Percentiles rank a stretch among this genome's conserved stretches.
Conservation (phyloP, 2,329 filamentous ascomycete species). For the Pseudogymnoascus sp. region DNA sequence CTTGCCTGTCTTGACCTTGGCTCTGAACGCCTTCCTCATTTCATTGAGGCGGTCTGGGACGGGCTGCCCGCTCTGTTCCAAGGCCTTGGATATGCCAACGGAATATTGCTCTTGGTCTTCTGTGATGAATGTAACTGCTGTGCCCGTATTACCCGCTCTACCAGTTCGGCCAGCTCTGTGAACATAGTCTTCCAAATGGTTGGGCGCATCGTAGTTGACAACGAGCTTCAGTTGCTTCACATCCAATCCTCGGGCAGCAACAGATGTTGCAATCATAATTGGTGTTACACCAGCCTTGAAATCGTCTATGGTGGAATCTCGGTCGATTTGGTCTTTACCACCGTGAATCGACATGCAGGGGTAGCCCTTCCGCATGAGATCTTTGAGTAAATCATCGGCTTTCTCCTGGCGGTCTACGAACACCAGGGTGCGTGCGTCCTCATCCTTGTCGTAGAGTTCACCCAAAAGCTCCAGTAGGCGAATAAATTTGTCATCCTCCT, state of each 20-base stretch:
- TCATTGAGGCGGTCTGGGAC: conserved; percentile 62
- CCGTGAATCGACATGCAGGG: conserved; percentile 91
- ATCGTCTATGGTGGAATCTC: conserved; percentile 84
- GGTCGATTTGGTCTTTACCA: conserved; percentile 86
- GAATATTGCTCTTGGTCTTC: conserved; percentile 88
- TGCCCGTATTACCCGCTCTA: conserved; percentile 87
- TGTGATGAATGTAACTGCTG: conserved; percentile 88
- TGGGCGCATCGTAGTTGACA: conserved; percentile 89
- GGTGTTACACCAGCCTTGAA: conserved; percentile 89
- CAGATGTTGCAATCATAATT: conserved; percentile 87
- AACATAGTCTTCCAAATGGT: conserved; percentile 93
- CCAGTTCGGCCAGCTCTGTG: conserved; percentile 91
- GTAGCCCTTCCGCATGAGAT: conserved; percentile 75
- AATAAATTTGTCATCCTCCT: conserved; percentile 74
- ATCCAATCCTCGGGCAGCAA: conserved; percentile 89
- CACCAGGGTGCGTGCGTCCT: conserved; percentile 81
- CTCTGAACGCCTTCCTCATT: conserved; percentile 65
- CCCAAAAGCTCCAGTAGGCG: conserved; percentile 81
- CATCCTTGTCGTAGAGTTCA: conserved; percentile 75
- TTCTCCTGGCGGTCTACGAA: conserved; percentile 92
- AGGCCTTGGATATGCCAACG: conserved; percentile 77
- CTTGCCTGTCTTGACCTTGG: conserved; percentile 88
- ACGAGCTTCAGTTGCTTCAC: conserved; percentile 95
- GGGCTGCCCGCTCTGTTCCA: conserved; percentile 72
- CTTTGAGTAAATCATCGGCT: conserved; percentile 69